Evolutionary conservation across 352 stramenopile species (phyloP).

Genomic region (Pythium dissotocum): DNA sequence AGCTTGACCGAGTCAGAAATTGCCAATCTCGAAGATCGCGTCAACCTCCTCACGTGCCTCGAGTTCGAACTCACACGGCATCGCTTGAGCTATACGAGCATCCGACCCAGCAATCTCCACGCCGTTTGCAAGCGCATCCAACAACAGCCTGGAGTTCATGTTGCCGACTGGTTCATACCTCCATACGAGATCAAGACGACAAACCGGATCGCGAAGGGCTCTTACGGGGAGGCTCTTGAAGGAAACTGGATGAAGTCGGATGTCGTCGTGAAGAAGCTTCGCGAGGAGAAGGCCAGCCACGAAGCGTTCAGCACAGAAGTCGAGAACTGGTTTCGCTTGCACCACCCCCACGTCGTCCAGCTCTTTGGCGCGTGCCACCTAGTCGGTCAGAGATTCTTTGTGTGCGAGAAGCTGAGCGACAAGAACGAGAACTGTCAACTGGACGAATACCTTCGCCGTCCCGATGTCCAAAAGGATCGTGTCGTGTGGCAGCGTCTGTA

Average conservation of each 20-base stretch:
- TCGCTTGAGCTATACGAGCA: constrained; percentile 2
- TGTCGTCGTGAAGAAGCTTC: constrained; percentile 36
- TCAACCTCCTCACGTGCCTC: constrained; percentile 3
- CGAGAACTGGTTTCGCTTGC: constrained; percentile 35
- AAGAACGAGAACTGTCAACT: constrained; percentile 36
- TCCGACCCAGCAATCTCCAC: neutral
- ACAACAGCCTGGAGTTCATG: neutral
- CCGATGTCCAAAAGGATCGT: constrained; percentile 1
- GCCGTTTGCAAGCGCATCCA: neutral
- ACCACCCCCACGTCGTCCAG: constrained; percentile 36
- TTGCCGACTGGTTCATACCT: constrained; percentile 20
- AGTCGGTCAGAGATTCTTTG: constrained; percentile 33
- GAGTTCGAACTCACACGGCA: constrained; percentile 7
- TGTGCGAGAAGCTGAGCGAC: constrained; percentile 36
- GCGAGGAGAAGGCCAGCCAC: constrained; percentile 13
- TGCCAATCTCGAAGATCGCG: neutral
- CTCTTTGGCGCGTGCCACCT: constrained; percentile 46
- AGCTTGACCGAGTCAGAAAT: neutral
- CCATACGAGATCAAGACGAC: constrained; percentile 15
- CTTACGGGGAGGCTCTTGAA: constrained; percentile 31
- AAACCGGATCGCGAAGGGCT: constrained; percentile 20
- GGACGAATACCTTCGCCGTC: constrained; percentile 32
- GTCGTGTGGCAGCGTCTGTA: constrained; percentile 36
- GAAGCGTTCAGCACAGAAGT: constrained; percentile 33
- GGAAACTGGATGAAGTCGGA: constrained; percentile 33